phyloP scores from a whole-genome alignment of 2,329 filamentous ascomycete genomes.

The Neurospora sp. region DNA sequence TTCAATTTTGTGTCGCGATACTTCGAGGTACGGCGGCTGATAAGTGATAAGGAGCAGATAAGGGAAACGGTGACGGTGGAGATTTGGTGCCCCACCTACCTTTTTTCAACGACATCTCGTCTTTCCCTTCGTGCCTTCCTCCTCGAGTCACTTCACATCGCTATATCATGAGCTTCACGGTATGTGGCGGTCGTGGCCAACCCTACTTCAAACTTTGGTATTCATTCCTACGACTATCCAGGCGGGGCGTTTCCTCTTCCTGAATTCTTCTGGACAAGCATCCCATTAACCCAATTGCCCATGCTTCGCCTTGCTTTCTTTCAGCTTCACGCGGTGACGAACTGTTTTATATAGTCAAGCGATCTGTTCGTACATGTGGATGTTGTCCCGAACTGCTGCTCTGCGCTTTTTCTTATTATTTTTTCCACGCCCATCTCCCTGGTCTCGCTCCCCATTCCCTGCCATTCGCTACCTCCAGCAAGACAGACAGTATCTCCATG shows the following conservation, averaged over 20 bases:
- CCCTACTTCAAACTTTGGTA: too few relatives aligned
- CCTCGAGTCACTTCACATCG: neutral
- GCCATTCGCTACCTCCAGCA: neutral
- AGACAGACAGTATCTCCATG: neutral
- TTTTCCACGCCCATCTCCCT: neutral
- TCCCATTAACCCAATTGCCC: neutral
- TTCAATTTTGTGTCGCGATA: neutral
- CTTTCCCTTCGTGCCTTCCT: neutral
- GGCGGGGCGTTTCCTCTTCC: neutral
- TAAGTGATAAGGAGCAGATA: neutral
- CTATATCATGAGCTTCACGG: neutral
- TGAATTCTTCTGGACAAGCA: neutral
- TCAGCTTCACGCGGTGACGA: neutral
- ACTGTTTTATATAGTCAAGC: neutral
- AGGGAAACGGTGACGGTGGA: neutral
- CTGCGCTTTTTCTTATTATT: neutral
- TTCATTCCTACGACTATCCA: too few relatives aligned
- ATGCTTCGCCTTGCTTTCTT: neutral
- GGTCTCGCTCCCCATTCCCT: neutral
- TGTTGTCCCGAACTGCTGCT: neutral
- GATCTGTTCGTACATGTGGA: neutral
- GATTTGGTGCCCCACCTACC: neutral
- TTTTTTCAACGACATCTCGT: neutral
- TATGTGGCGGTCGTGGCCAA: neutral
- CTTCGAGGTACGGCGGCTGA: neutral